Evolutionary conservation across 805 yeast genomes (phyloP).

Genomic region (Candida verbasci): DNA sequence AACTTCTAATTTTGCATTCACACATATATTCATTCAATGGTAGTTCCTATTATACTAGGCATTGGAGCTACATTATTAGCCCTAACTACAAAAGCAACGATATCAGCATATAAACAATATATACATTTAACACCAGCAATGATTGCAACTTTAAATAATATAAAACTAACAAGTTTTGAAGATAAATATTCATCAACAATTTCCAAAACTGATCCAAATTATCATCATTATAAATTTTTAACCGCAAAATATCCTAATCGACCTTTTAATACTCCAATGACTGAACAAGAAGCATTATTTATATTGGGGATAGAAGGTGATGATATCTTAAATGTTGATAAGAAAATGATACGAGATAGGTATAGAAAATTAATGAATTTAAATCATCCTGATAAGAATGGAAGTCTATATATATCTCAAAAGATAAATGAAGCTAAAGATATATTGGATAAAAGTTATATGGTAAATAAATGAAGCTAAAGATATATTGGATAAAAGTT

Average conservation of each 20-base stretch:
- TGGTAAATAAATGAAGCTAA: conserved; percentile 29
- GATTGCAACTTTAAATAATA: conserved; percentile 33
- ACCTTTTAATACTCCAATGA: conserved; percentile 35
- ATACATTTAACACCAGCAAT: conserved; percentile 26
- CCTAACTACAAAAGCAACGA: conserved; percentile 33
- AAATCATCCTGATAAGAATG: conserved; percentile 41
- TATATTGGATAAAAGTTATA: conserved; percentile 35
- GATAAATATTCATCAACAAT: conserved; percentile 8
- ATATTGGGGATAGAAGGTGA: conserved; percentile 39
- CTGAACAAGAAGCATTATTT: conserved; percentile 40
- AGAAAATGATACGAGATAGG: conserved; percentile 25
- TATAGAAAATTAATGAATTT: conserved; percentile 36
- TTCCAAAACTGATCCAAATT: conserved; percentile 11
- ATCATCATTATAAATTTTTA: conserved; percentile 13
- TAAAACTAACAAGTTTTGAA: conserved; percentile 13
- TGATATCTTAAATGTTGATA: conserved; percentile 37
- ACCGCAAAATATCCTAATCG: conserved; percentile 25
- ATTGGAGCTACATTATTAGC: conserved; percentile 52
- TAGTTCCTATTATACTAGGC: conserved; percentile 51
- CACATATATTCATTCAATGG: too few relatives aligned
- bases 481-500: conserved; percentile 36
- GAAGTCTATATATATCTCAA: conserved; percentile 37
- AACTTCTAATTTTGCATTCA: too few relatives aligned
- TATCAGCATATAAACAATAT: conserved; percentile 27
- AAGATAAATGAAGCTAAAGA: conserved; percentile 42